Evolutionary conservation across 2,329 filamentous ascomycete species (phyloP), one percentile per base, ranked within the genome.

Genomic region (Claviceps arundinis): DNA sequence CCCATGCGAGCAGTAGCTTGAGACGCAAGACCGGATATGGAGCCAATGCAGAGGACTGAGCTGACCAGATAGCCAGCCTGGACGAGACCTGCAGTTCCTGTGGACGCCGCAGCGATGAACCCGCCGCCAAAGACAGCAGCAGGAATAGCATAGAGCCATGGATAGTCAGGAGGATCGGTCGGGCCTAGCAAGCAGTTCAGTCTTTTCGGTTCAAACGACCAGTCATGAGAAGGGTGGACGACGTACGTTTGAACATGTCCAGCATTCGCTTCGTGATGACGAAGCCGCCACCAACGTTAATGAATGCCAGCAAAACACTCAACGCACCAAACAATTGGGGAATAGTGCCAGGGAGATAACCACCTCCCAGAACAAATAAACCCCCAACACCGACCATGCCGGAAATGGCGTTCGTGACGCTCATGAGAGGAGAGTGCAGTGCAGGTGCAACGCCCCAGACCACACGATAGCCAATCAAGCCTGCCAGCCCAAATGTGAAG

Each of bases 251-350:
- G 64, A 91, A 91, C 87, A 91, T 91, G 65, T 95, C 89, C 44
- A 95, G 73, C 89, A 95, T 95, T 56, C 89, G 78, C 70, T 94
- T 94, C 3, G 89, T 94, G 54, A 95, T 88, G 44, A 94, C 85
- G 55, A 95, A 95, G 0, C 89, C 89, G 53, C 89, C 89, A 0
- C 86, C 84, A 2, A 95, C 82, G 58, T 95, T 95, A 56, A 94
- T 86, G 63, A 93, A 95, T 0, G 89, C 89, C 19, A 95, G 71
- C 5, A 93, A 72, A 1, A 95, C 89, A 1, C 88, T 94, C 1
- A 81, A 68, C 2, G 89, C 86, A 51, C 89, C 89, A 38, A 95
- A 80, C 2, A 71, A 68, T 63, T 95, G 88, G 0, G 89, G 89
- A 5, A 94, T 73, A 0, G 87, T 94, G 60, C 83, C 80, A 0